Percentiles rank a stretch among this genome's conserved stretches.
Evolutionary conservation across 768 basidiomycete genomes (phyloP).

Genomic region (Pleurotus tuoliensis): DNA sequence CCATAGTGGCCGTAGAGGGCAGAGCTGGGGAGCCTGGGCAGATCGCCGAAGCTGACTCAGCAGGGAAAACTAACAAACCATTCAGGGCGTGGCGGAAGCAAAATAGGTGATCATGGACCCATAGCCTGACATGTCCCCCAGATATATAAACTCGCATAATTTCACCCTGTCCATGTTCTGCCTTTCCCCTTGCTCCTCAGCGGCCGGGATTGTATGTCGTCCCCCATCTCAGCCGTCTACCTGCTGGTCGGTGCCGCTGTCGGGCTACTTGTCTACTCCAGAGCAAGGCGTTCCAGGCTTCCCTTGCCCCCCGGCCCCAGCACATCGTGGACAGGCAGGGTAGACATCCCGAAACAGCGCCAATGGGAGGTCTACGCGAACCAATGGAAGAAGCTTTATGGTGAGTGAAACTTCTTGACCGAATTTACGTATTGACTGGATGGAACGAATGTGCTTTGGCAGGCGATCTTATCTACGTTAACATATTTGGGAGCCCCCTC

Average conservation of each 20-base stretch:
- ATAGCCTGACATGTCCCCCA: not conserved
- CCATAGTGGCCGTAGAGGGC: constrained; percentile 19
- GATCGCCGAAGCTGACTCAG: not conserved
- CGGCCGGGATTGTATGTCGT: not conserved
- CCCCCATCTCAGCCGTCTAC: constrained; percentile 11
- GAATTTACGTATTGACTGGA: constrained; percentile 3
- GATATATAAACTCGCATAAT: not conserved
- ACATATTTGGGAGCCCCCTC: constrained; percentile 41
- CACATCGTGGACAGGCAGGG: constrained; percentile 30
- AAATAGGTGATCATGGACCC: not conserved
- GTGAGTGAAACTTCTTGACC: constrained; percentile 16
- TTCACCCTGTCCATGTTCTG: not conserved
- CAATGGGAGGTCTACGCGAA: constrained; percentile 43
- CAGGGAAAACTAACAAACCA: not conserved
- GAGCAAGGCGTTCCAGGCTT: constrained; percentile 10
- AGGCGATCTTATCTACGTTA: constrained; percentile 47
- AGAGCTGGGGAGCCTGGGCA: not conserved
- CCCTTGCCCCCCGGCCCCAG: constrained; percentile 41
- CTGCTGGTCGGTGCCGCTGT: not conserved
- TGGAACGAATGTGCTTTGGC: not conserved
- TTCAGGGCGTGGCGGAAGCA: not conserved
- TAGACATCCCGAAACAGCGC: constrained; percentile 28
- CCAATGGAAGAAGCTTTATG: constrained; percentile 38
- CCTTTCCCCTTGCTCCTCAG: not conserved
- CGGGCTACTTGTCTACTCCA: constrained; percentile 12